phyloP scores from a whole-genome alignment of 2,329 filamentous ascomycete species.

The Pseudocercospora eumusae region DNA sequence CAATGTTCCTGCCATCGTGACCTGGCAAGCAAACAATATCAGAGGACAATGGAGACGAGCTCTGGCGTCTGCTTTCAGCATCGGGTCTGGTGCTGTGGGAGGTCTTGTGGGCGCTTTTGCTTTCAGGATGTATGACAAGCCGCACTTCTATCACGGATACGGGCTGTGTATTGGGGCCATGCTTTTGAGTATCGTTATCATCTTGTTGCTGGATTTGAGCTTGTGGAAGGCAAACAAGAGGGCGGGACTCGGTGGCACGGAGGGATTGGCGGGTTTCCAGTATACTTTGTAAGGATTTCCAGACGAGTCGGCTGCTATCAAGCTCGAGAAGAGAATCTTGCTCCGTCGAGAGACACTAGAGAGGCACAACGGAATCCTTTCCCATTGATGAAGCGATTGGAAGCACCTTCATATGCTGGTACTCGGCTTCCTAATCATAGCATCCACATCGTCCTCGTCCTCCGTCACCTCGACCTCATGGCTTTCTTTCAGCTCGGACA shows the following conservation, averaged over 20 bases:
- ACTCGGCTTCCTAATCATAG: not conserved
- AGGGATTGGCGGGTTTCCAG: slow-evolving; percentile 28
- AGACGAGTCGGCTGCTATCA: not conserved
- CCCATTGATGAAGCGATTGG: not conserved
- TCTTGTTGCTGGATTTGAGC: slow-evolving; percentile 21
- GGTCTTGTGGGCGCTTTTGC: slow-evolving; percentile 56
- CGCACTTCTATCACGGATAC: slow-evolving; percentile 27
- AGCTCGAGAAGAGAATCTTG: not conserved
- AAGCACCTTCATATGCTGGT: not conserved
- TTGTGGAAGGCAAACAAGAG: slow-evolving; percentile 28
- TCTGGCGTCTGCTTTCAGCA: slow-evolving; percentile 12
- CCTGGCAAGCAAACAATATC: slow-evolving; percentile 86
- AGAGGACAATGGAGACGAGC: slow-evolving; percentile 86
- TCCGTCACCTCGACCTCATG: slow-evolving; percentile 17
- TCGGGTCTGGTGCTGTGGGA: slow-evolving; percentile 52
- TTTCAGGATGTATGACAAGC: slow-evolving; percentile 26
- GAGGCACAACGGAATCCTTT: too few relatives aligned
- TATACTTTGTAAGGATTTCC: slow-evolving; percentile 16
- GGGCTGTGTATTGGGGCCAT: slow-evolving; percentile 21
- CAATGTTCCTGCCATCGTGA: slow-evolving; percentile 73
- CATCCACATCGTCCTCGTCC: slow-evolving; percentile 15
- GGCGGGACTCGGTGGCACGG: slow-evolving; percentile 28
- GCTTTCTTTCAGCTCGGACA: slow-evolving; percentile 12
- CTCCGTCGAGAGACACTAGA: not conserved
- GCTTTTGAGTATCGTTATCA: slow-evolving; percentile 27